Base-by-base conservation (phyloP, 169 alveolate species). In the Cryptosporidium muris region DNA sequence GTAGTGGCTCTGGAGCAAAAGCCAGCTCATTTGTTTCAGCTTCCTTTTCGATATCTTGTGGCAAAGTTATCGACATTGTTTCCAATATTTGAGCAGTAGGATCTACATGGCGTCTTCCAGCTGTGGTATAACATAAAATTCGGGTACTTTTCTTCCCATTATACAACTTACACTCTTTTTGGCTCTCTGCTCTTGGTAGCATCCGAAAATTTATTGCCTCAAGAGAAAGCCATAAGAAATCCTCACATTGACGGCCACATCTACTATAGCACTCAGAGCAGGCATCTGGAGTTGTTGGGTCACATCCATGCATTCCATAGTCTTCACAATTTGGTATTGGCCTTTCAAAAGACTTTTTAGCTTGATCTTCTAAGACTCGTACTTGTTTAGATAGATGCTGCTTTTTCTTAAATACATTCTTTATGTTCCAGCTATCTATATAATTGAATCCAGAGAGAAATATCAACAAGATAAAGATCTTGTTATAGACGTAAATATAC, bases 291-390 rank as follows among this genome's bases (percentile, higher is more conserved):
- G 85, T 74, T 1, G 85, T 74, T 25, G 85, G 85, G 42, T 74
- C 85, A 16, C 85, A 74, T 56, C 85, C 85, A 58, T 74, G 85
- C 12, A 74, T 25, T 25, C 85, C 85, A 12, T 74, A 74, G 38
- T 74, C 85, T 48, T 74, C 85, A 47, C 85, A 74, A 60, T 74
- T 74, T 2, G 85, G 85, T 74, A 74, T 60, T 74, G 54, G 85
- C 14, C 85, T 74, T 3, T 74, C 85, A 47, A 74, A 74, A 47
- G 54, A 68, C 45, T 74, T 74, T 47, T 74, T 74, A 45, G 67
- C 85, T n/a, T 74, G 85, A 34, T 74, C 85, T 56, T 45, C 51
- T 16, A 74, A 36, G 40, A 74, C 85, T 9, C 85, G 11, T 25
- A 74, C 12, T 40, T 74, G 85, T 36, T 74, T 74, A 25, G 64